Base-by-base conservation (phyloP, 2,329 filamentous ascomycete species). In the Ophiobolus disseminans region DNA sequence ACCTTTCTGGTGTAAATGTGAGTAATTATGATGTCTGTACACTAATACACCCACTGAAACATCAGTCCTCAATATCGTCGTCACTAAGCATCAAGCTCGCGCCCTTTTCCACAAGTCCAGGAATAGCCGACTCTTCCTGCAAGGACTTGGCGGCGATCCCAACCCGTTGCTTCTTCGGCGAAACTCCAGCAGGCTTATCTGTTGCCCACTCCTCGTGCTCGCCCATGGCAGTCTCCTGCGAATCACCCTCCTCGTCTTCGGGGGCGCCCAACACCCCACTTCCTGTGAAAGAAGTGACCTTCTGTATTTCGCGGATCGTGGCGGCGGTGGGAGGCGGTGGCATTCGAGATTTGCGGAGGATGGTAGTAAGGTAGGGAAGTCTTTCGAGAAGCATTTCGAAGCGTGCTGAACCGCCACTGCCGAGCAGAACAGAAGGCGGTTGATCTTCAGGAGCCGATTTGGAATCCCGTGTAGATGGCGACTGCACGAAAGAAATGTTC, bases 351-450 rank as follows among this genome's bases (percentile, higher is more conserved):
- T 63, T 63, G 16, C 63, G 65, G 3, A 76, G 51, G 30, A 97
- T 89, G 40, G 84, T 81, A 1, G 86, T 80, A 79, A 94, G 85
- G 71, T 96, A 97, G 0, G 94, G 94, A 0, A 99, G 80, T 7
- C 91, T 86, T 57, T 97, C 90, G 19, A 97, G 82, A 0, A 97
- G 74, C 77, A 94, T 81, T 70, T 93, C 90, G 32, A 81, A 81
- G 26, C 86, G 86, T 3, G 87, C 85, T 3, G 86, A 84, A 17
- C 67, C 65, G 53, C 79, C 86, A 34, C 87, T 86, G 1, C 87
- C 79, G 0, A 84, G 83, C 13, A 86, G 75, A 1, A 63, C 37
- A 1, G 57, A 40, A 10, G 55, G 43, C 11, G 48, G 40, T 8
- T 53, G 34, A 2, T 65, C 58, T 17, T 66, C 58, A 13, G 56